A percentile compares a stretch with the other conserved stretches of the same genome.
phyloP scores from a whole-genome alignment of 148 eudicot species.

The Arctostaphylos glauca region DNA sequence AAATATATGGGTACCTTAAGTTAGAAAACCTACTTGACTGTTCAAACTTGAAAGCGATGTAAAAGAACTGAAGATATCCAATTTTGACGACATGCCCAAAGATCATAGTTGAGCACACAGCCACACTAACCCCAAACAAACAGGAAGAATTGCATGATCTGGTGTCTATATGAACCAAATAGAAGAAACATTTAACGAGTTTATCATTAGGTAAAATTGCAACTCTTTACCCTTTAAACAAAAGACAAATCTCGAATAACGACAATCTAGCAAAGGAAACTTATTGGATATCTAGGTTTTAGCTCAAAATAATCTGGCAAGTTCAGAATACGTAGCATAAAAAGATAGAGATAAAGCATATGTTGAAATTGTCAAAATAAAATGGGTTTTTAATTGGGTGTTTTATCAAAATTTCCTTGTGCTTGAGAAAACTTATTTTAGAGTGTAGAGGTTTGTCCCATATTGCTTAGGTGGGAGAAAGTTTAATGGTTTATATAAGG shows the following conservation, averaged over 20 bases:
- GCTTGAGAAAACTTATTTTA: too few relatives aligned
- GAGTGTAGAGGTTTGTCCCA: too few relatives aligned
- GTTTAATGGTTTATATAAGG: too few relatives aligned
- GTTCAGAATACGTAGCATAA: not conserved
- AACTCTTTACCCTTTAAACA: not conserved
- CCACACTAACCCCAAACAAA: not conserved
- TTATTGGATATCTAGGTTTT: not conserved
- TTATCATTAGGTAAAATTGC: not conserved
- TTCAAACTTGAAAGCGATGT: not conserved
- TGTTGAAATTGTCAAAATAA: too few relatives aligned
- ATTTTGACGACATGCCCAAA: not conserved
- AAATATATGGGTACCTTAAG: not conserved
- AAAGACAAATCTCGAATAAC: not conserved
- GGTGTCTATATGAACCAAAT: not conserved
- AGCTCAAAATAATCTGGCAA: not conserved
- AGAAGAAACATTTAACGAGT: not conserved
- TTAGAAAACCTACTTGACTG: not conserved
- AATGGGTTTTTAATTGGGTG: too few relatives aligned
- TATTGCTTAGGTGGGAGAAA: too few relatives aligned
- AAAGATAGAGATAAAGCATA: slow-evolving; percentile 4
- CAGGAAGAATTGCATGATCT: not conserved
- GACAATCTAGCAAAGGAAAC: not conserved
- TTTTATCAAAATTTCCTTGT: too few relatives aligned
- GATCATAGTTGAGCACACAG: not conserved
- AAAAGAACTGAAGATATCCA: not conserved